Evolutionary conservation across 805 yeast genomes (phyloP).

Genomic region (Barnettozyma californica): DNA sequence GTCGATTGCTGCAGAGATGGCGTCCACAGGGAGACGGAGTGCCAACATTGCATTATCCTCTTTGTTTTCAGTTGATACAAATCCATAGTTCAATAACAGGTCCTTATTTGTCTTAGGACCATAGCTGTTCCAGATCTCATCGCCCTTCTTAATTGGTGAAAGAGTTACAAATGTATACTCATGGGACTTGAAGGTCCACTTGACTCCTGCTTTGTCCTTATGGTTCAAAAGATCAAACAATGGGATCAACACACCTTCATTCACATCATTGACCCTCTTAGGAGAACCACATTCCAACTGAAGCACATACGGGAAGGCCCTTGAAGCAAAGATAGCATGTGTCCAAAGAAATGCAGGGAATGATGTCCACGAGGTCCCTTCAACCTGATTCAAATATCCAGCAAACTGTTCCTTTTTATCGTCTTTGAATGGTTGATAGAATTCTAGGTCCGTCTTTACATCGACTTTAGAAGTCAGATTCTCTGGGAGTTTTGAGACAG

Average conservation of each 20-base stretch:
- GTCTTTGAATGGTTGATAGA: conserved; percentile 23
- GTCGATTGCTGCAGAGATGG: conserved; percentile 27
- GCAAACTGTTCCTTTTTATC: conserved; percentile 23
- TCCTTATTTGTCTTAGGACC: conserved; percentile 89
- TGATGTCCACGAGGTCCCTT: conserved; percentile 47
- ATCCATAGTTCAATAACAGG: conserved; percentile 76
- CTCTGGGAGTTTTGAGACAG: conserved; percentile 21
- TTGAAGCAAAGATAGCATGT: conserved; percentile 57
- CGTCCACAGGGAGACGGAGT: conserved; percentile 40
- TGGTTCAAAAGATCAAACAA: conserved; percentile 79
- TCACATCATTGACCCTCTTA: conserved; percentile 31
- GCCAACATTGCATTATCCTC: conserved; percentile 58
- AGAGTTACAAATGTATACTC: conserved; percentile 40
- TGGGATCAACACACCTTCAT: conserved; percentile 69
- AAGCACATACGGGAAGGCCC: conserved; percentile 78
- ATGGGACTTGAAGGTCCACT: conserved; percentile 44
- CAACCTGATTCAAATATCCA: conserved; percentile 19
- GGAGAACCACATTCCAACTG: conserved; percentile 18
- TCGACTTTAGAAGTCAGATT: conserved; percentile 9
- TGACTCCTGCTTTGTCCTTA: conserved; percentile 49
- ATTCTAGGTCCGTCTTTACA: conserved; percentile 23
- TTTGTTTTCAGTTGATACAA: conserved; percentile 50
- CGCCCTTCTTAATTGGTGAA: conserved; percentile 27
- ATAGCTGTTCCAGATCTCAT: conserved; percentile 71
- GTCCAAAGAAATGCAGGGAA: conserved; percentile 77